phyloP scores from a whole-genome alignment of 2,329 filamentous ascomycete genomes.

The Microcyclospora pomicola region DNA sequence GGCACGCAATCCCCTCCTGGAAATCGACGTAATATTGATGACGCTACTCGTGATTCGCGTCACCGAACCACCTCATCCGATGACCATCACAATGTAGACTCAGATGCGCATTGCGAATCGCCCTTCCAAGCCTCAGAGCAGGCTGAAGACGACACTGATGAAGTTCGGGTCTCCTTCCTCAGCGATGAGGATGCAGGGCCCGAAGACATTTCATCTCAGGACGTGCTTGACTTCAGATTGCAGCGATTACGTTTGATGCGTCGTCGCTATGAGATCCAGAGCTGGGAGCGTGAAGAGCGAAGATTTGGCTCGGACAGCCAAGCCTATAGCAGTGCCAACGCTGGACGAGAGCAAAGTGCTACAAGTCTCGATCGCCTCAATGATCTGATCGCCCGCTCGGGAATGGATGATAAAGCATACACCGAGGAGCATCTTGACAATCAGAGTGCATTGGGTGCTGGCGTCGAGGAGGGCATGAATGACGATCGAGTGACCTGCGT shows the following conservation, averaged over 20 bases:
- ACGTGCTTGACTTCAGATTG: conserved; percentile 21
- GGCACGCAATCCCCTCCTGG: background rate
- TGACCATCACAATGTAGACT: background rate
- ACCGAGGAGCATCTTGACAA: conserved; percentile 9
- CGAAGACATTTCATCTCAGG: conserved; percentile 19
- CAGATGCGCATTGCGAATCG: conserved; percentile 1
- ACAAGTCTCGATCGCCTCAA: conserved; percentile 12
- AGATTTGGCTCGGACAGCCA: conserved; percentile 4
- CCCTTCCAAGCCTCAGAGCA: conserved; percentile 10
- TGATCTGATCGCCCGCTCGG: conserved; percentile 15
- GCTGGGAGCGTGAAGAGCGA: conserved; percentile 12
- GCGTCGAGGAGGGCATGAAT: conserved; percentile 6
- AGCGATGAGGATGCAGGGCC: conserved; percentile 19
- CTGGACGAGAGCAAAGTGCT: background rate
- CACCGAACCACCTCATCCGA: background rate
- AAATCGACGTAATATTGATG: conserved; percentile 1
- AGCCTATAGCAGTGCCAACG: conserved; percentile 8
- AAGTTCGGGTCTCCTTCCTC: conserved; percentile 10
- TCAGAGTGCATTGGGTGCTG: conserved; percentile 2
- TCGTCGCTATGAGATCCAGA: conserved; percentile 14
- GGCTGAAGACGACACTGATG: conserved; percentile 5
- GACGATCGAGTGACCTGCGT: conserved; percentile 40
- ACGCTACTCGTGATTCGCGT: conserved; percentile 9
- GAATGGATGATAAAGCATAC: conserved; percentile 11
- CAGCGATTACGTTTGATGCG: conserved; percentile 17